Conservation (phyloP, 345 rosid species). For the Murraya koenigii region DNA sequence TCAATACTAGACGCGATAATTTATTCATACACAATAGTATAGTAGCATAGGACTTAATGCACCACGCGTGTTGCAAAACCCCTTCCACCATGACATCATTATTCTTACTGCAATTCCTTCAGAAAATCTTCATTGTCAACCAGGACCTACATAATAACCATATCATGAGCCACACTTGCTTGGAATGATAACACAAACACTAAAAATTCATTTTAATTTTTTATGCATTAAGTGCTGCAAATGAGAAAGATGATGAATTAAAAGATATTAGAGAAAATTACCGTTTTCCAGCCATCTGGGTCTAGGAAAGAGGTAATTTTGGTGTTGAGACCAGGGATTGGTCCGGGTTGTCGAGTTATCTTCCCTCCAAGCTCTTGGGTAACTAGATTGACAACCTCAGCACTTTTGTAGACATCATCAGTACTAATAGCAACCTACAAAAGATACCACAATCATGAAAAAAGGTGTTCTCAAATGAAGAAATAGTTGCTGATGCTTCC, state of each 20-base stretch:
- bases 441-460: background rate
- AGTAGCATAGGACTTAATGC: background rate
- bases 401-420: constrained; percentile 94
- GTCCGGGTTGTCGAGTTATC: constrained; percentile 82
- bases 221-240: background rate
- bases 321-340: constrained; percentile 85
- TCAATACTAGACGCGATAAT: background rate
- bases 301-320: constrained; percentile 82
- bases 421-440: constrained; percentile 78
- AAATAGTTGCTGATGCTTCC: background rate
- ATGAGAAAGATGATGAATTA: background rate
- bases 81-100: background rate
- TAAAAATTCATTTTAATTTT: too few species aligned
- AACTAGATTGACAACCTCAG: constrained; percentile 64
- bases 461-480: background rate
- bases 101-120: constrained; percentile 59
- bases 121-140: constrained; percentile 95
- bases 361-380: constrained; percentile 91
- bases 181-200: too few species aligned
- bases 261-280: constrained; percentile 26
- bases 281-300: constrained; percentile 98
- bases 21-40: constrained; percentile 24
- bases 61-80: background rate
- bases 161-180: too few species aligned
- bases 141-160: constrained; percentile 49